A percentile compares a stretch with the other conserved stretches of the same genome.
Conservation (phyloP, 23 red algal species). For the Gracilaria caudata region DNA sequence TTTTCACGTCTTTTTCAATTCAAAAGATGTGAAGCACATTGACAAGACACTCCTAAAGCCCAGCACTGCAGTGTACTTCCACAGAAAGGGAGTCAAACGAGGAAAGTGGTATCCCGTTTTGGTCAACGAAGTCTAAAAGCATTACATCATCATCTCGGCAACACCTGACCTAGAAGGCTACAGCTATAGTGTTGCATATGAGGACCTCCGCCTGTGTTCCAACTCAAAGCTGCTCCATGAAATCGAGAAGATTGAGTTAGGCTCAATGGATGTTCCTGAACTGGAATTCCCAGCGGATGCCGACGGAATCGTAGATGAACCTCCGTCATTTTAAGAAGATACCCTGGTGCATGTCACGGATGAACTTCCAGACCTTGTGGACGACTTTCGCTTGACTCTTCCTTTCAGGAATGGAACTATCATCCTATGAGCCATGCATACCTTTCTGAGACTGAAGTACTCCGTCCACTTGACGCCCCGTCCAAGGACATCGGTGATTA, state of each 20-base stretch:
- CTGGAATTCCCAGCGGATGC: neutral
- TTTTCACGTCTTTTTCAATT: neutral
- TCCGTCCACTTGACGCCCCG: neutral
- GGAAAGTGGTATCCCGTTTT: neutral
- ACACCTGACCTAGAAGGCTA: neutral
- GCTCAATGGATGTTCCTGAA: neutral
- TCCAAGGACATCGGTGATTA: neutral
- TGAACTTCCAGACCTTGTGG: neutral
- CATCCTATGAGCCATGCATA: neutral
- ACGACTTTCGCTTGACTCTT: neutral
- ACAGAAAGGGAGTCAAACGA: neutral
- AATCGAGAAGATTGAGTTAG: neutral
- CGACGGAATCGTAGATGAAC: neutral
- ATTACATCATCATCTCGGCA: neutral
- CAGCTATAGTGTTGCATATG: neutral
- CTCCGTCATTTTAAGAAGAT: neutral
- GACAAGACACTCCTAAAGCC: neutral
- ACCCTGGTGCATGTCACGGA: neutral
- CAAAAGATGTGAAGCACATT: neutral
- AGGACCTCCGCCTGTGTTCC: constrained; percentile 17
- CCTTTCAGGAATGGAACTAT: neutral
- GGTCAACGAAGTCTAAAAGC: neutral
- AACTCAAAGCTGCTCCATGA: neutral
- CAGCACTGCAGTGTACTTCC: neutral
- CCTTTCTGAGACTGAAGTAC: neutral